A percentile compares a stretch with the other conserved stretches of the same genome.
These are phyloP conservation scores for Iris macrosiphon DNA, from an alignment of 106 monocot species.

Conservation along the genomic window DNA sequence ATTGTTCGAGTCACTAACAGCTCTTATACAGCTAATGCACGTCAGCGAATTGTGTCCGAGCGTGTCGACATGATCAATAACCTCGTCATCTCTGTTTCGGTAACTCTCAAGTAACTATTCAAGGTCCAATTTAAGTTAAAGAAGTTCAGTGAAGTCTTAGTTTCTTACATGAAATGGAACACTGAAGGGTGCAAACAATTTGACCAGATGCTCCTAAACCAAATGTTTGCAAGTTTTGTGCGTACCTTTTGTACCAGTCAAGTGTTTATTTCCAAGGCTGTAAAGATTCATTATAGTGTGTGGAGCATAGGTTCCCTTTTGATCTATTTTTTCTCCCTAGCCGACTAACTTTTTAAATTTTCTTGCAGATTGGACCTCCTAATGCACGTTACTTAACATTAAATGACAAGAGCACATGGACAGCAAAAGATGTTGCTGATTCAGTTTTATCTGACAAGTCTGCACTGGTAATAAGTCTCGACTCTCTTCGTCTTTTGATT, in stretches of 20 bases:
- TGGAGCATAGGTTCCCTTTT: background rate
- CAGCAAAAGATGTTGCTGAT: constrained; percentile 89
- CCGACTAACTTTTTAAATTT: background rate
- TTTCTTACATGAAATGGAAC: background rate
- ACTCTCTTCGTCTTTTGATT: background rate
- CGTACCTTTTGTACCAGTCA: background rate
- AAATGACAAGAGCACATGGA: constrained; percentile 72
- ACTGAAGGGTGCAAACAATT: too few species aligned
- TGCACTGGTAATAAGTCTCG: constrained; percentile 50
- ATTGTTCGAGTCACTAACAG: too few species aligned
- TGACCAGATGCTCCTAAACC: too few species aligned
- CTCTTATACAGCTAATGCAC: constrained; percentile 79
- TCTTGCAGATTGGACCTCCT: constrained; percentile 90
- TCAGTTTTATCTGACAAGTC: constrained; percentile 86
- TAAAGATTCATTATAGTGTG: background rate
- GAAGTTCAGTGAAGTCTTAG: background rate
- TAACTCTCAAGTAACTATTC: constrained; percentile 40
- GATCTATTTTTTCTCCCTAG: background rate
- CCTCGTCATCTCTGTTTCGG: constrained; percentile 90
- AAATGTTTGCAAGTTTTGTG: too few species aligned
- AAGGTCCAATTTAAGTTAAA: background rate
- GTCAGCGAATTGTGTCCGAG: constrained; percentile 92
- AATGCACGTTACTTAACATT: constrained; percentile 64
- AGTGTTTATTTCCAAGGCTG: background rate
- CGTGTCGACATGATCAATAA: constrained; percentile 89